phyloP scores from a whole-genome alignment of 2,329 filamentous ascomycete species.

The Eurotiales sp. region DNA sequence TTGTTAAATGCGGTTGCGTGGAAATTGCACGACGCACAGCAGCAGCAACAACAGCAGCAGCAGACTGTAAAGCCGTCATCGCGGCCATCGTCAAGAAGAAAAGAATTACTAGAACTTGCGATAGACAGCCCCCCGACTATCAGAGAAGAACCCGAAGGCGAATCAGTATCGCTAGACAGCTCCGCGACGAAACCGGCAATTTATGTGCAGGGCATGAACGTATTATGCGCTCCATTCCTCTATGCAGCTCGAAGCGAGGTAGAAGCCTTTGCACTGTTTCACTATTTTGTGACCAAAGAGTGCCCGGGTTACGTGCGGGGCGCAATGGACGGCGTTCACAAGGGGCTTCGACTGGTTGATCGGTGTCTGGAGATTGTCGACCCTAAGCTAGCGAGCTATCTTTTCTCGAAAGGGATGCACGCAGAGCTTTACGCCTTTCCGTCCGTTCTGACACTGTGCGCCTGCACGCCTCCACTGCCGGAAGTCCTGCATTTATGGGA shows the following conservation, averaged over 20 bases:
- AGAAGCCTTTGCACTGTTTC: conserved; percentile 88
- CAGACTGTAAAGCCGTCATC: conserved; percentile 31
- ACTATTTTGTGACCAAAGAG: conserved; percentile 80
- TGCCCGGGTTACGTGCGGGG: conserved; percentile 92
- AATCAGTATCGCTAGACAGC: conserved; percentile 40
- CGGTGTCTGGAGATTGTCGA: conserved; percentile 89
- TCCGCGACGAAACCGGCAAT: conserved; percentile 67
- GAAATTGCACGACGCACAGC: conserved; percentile 77
- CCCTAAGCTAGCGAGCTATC: conserved; percentile 76
- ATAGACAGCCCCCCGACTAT: conserved; percentile 37
- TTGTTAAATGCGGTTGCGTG: conserved; percentile 93
- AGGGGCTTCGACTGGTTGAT: conserved; percentile 85
- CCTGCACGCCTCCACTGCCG: conserved; percentile 89
- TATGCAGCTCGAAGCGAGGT: conserved; percentile 93
- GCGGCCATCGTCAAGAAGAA: conserved; percentile 42
- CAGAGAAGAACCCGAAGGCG: conserved; percentile 47
- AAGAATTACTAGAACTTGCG: conserved; percentile 41
- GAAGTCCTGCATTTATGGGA: conserved; percentile 95
- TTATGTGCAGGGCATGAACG: conserved; percentile 99
- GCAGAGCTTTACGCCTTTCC: conserved; percentile 97
- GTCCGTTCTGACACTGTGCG: conserved; percentile 88
- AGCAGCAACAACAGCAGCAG: conserved; percentile 48
- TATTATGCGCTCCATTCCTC: conserved; percentile 89
- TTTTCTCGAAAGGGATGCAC: conserved; percentile 80
- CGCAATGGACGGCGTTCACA: conserved; percentile 96